Conservation (phyloP, 2,329 filamentous ascomycete genomes). For the Ramularia endophylla region DNA sequence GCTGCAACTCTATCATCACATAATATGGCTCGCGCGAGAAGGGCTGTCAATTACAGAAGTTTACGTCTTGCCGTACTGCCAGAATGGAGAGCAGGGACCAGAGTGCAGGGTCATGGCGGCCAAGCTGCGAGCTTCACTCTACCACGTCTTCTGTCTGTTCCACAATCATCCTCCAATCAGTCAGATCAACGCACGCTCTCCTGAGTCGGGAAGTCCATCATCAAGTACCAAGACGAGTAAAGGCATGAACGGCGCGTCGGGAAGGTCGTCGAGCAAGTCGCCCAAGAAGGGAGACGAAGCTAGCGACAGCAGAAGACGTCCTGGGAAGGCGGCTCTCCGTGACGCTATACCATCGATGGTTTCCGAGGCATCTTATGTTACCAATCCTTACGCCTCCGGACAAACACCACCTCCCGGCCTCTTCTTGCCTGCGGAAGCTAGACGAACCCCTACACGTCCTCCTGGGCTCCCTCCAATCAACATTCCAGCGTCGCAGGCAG, state of each 20-base stretch:
- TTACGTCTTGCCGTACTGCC: conserved; percentile 67
- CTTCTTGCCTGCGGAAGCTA: conserved; percentile 22
- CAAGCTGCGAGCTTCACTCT: conserved; percentile 90
- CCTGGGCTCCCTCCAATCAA: conserved; percentile 35
- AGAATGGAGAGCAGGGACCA: conserved; percentile 66
- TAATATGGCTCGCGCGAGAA: conserved; percentile 92
- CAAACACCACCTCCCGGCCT: conserved; percentile 35
- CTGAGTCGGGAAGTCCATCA: conserved; percentile 19
- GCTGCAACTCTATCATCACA: conserved; percentile 79
- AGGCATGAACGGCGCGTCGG: conserved; percentile 13
- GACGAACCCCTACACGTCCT: conserved; percentile 33
- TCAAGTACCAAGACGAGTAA: conserved; percentile 20
- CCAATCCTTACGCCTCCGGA: conserved; percentile 42
- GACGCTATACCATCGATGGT: conserved; percentile 44
- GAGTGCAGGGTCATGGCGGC: conserved; percentile 86
- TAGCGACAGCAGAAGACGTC: conserved; percentile 15
- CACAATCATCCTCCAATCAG: conserved; percentile 82
- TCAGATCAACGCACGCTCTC: conserved; percentile 37
- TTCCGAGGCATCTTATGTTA: conserved; percentile 46
- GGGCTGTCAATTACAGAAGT: conserved; percentile 79
- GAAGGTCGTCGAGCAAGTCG: conserved; percentile 8
- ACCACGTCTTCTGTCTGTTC: conserved; percentile 94
- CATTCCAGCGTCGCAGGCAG: conserved; percentile 30
- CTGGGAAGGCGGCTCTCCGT: conserved; percentile 35
- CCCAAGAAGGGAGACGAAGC: conserved; percentile 16